Conservation (phyloP, 768 basidiomycete genomes). For the Brasilioporus rufonigricans region DNA sequence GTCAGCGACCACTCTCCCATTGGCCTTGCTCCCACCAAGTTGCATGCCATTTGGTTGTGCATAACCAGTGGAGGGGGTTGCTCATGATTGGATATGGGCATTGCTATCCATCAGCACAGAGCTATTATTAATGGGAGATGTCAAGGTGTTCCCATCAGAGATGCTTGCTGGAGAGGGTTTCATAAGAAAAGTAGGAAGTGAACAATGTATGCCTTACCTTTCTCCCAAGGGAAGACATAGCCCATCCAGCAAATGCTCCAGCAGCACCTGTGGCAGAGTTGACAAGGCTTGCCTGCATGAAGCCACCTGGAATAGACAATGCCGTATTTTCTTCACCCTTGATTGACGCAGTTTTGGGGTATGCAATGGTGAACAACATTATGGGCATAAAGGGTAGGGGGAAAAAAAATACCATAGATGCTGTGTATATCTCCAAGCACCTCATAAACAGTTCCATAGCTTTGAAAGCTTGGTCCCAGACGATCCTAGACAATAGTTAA, state of each 20-base stretch:
- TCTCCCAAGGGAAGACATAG: slow-evolving; percentile 84
- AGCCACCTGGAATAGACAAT: no score
- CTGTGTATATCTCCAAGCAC: slow-evolving; percentile 71
- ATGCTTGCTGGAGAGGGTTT: slow-evolving; percentile 18
- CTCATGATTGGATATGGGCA: no score
- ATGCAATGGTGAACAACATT: background rate
- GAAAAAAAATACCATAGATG: slow-evolving; percentile 64
- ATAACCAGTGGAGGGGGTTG: no score
- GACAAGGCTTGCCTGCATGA: no score
- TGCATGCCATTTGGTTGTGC: no score
- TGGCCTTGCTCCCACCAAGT: no score
- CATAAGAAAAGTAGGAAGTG: background rate
- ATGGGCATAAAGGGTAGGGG: no score
- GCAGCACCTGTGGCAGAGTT: slow-evolving; percentile 95
- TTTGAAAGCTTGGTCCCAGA: slow-evolving; percentile 97
- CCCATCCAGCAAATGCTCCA: slow-evolving; percentile 99
- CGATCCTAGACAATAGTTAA: no score
- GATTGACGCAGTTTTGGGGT: slow-evolving; percentile 57
- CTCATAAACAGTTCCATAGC: slow-evolving; percentile 87
- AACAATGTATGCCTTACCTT: slow-evolving; percentile 45
- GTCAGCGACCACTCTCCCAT: no score
- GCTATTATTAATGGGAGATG: slow-evolving; percentile 34
- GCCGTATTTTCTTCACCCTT: slow-evolving; percentile 34
- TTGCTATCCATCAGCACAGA: no score
- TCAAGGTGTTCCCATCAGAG: slow-evolving; percentile 42